Evolutionary conservation across 129 eudicot species (phyloP).

Genomic region (Dittrichia graveolens): DNA sequence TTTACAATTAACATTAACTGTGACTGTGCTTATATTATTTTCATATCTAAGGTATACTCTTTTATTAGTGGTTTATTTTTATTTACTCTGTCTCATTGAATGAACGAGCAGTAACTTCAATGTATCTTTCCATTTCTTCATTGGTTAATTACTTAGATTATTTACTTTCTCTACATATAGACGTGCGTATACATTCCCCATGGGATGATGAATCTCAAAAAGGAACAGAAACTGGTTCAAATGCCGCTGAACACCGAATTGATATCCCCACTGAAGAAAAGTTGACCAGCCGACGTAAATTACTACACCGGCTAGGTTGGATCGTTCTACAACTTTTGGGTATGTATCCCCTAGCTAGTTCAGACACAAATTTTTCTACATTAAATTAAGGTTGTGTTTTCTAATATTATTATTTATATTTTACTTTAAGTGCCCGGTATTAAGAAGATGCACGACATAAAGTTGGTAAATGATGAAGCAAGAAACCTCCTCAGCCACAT

Average conservation of each 20-base stretch:
- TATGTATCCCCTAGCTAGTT: constrained; percentile 10
- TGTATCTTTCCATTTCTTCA: too few species aligned
- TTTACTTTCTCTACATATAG: constrained; percentile 15
- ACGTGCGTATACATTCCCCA: constrained; percentile 49
- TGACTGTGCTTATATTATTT: too few species aligned
- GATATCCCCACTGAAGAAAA: constrained; percentile 35
- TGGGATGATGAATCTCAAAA: constrained; percentile 28
- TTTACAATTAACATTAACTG: too few species aligned
- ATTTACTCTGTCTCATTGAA: neutral
- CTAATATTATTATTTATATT: neutral
- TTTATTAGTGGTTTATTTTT: too few species aligned
- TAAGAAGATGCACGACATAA: constrained; percentile 46
- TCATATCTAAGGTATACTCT: too few species aligned
- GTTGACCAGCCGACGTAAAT: neutral
- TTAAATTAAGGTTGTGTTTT: neutral
- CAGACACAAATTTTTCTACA: neutral
- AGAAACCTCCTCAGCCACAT: constrained; percentile 43
- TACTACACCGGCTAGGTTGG: constrained; percentile 46
- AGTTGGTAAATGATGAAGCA: constrained; percentile 49
- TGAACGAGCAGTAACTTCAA: too few species aligned
- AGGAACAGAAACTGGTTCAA: neutral
- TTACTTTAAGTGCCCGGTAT: constrained; percentile 39
- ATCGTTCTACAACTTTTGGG: constrained; percentile 39
- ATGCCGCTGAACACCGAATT: constrained; percentile 16
- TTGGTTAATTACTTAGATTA: neutral